A percentile compares a stretch with the other conserved stretches of the same genome.
These are phyloP conservation scores for Sindora glabra DNA, from an alignment of 306 rosid genomes.

Conservation along the genomic window DNA sequence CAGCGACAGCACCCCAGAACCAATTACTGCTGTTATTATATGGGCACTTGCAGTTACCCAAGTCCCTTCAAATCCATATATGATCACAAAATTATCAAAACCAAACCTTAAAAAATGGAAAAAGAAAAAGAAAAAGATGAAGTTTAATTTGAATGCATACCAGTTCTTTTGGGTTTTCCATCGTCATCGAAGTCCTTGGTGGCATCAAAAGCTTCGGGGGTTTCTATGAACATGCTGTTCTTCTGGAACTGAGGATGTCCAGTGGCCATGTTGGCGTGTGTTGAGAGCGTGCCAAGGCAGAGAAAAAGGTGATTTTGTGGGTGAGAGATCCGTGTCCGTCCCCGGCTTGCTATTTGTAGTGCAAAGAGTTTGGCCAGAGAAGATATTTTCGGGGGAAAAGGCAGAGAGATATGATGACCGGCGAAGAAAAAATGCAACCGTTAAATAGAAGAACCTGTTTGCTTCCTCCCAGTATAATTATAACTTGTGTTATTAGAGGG, in stretches of 20 bases:
- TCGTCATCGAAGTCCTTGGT: conserved; percentile 74
- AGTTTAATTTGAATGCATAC: conserved; percentile 16
- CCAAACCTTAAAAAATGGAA: background rate
- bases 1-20: conserved; percentile 88
- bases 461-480: no score
- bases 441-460: no score
- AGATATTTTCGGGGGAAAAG: conserved; percentile 3
- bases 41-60: conserved; percentile 98
- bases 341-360: background rate
- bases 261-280: conserved; percentile 1
- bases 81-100: background rate
- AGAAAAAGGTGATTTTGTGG: background rate
- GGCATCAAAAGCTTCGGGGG: conserved; percentile 33
- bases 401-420: background rate
- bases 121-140: background rate
- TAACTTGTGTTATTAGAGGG: no score
- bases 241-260: conserved; percentile 36
- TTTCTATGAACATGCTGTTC: conserved; percentile 60
- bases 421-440: conserved; percentile 3
- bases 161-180: conserved; percentile 69
- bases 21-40: conserved; percentile 92
- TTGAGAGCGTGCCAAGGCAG: background rate
- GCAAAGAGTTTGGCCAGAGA: background rate
- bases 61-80: conserved; percentile 43
- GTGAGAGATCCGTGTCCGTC: background rate